Percentiles rank a stretch among this genome's conserved stretches.
Evolutionary conservation across 305 asterid genomes (phyloP).

Genomic region (Rubia peregrina): DNA sequence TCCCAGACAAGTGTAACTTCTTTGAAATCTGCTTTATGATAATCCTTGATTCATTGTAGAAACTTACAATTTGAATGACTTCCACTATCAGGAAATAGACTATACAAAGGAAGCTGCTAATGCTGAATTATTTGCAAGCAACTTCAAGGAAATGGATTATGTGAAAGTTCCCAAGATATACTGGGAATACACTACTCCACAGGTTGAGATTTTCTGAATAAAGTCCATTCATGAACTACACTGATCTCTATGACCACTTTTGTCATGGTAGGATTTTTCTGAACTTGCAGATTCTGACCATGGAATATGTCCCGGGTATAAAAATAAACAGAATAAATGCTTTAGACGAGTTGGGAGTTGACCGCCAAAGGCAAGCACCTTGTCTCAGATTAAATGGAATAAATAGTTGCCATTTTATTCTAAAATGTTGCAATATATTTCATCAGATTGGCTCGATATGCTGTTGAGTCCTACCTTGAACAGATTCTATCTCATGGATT

Average conservation of each 20-base stretch:
- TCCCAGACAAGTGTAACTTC: conserved; percentile 3
- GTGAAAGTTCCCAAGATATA: conserved; percentile 79
- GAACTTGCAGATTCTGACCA: conserved; percentile 52
- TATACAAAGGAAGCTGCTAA: conserved; percentile 84
- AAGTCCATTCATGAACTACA: conserved; percentile 14
- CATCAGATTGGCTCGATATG: conserved; percentile 81
- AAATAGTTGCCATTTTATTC: not conserved
- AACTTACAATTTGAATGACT: conserved; percentile 6
- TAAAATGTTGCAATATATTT: conserved; percentile 9
- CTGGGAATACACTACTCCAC: conserved; percentile 91
- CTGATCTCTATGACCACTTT: conserved; percentile 17
- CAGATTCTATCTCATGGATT: conserved; percentile 95
- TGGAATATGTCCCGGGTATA: conserved; percentile 93
- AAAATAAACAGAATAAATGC: conserved; percentile 89
- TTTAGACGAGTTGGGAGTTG: conserved; percentile 80
- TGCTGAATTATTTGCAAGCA: conserved; percentile 64
- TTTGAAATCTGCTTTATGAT: conserved; percentile 6
- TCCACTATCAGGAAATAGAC: conserved; percentile 67
- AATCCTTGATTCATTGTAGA: not conserved
- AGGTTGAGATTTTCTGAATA: conserved; percentile 40
- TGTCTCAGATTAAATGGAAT: conserved; percentile 4
- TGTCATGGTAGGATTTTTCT: conserved; percentile 19
- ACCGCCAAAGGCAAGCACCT: conserved; percentile 50
- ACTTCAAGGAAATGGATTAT: conserved; percentile 73
- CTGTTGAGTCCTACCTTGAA: conserved; percentile 96